phyloP scores from a whole-genome alignment of 257 asterid species.

The Striga asiatica region DNA sequence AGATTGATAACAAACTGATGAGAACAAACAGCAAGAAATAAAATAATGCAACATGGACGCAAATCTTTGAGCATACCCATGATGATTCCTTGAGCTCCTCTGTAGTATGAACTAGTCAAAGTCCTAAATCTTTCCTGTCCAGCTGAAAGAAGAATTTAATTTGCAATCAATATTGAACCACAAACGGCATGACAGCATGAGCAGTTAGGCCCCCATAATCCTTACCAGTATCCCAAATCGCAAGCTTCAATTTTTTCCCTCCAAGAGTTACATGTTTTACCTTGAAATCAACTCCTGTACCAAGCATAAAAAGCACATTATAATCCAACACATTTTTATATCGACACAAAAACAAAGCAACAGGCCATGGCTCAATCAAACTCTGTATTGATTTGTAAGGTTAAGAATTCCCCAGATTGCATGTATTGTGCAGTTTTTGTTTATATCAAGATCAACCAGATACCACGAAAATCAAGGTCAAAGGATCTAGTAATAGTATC shows the following conservation, averaged over 20 bases:
- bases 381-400: too few relatives aligned
- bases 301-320: neutral
- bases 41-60: neutral
- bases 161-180: neutral
- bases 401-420: too few relatives aligned
- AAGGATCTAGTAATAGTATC: too few relatives aligned
- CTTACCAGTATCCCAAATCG: constrained; percentile 99
- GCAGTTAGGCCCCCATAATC: too few relatives aligned
- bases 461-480: too few relatives aligned
- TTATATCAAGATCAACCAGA: too few relatives aligned
- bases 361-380: too few relatives aligned
- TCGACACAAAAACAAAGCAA: too few relatives aligned
- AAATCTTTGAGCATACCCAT: constrained; percentile 36
- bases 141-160: constrained; percentile 27
- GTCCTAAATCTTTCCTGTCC: constrained; percentile 72
- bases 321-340: too few relatives aligned
- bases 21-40: neutral
- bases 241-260: constrained; percentile 94
- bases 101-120: constrained; percentile 55
- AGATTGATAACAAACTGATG: neutral
- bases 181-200: too few relatives aligned
- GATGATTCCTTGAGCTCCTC: constrained; percentile 66
- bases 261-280: constrained; percentile 82
- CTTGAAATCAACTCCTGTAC: constrained; percentile 91
- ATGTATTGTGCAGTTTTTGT: too few relatives aligned